Evolutionary conservation across 2,329 filamentous ascomycete genomes (phyloP), one percentile per base, ranked within the genome.

Genomic region (Coniosporium tulheliwenetii): DNA sequence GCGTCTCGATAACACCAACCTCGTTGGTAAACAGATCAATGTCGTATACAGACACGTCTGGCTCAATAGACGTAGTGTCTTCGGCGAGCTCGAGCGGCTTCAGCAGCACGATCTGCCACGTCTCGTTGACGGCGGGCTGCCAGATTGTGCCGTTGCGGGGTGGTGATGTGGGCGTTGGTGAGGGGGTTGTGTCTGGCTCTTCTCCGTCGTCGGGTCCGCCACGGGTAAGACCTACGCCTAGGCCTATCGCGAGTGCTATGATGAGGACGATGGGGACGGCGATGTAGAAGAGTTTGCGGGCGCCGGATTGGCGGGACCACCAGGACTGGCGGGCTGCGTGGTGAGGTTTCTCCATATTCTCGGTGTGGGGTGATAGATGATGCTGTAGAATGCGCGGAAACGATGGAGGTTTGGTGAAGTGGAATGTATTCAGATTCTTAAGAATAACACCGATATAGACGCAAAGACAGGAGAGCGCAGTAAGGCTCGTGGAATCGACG

Each of bases 81-180:
- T 43, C n/a, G 48, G 14, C 56, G 39, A 62, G 49, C 16, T 49
- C 42, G 37, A 73, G 54, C 39, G 59, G 56, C 40, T 61, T 55
- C 39, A 50, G 55, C 14, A 81, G 67, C 36, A 77, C 62, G 40
- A 81, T 81, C 50, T 81, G 76, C 75, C 75, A 81, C 2, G 65
- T 65, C 3, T 62, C 58, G 19, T 65, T 67, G 16, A 69, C 65
- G 2, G 54, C 51, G 2, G 77, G 77, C 42, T 66, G 60, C 75
- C 75, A 79, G 12, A 34, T 14, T 34, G 32, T 34, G 32, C 32
- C 32, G 32, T 34, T 34, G 12, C 19, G 19, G 19, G 19, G 19
- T 7, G 19, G 19, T 26, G 19, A 26, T 26, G 19, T 26, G 19
- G 19, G 19, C 19, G 19, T 26, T 7, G 19, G 19, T 26, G 19